Evolutionary conservation across 2,329 filamentous ascomycete genomes (phyloP).

Genomic region (Diplocarpon mali): DNA sequence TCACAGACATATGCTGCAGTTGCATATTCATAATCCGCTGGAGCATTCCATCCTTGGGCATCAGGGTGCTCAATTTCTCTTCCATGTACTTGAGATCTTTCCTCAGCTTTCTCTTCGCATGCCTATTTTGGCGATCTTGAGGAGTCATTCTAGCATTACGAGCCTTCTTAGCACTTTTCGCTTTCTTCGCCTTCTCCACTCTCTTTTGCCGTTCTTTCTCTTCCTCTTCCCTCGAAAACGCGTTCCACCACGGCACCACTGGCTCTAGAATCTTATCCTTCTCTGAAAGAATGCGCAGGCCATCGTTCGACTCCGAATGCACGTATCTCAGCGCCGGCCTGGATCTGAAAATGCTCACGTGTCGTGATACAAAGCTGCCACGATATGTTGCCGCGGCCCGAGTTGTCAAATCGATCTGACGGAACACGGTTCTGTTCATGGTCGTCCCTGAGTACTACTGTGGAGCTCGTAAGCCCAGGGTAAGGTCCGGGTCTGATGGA

Average conservation of each 20-base stretch:
- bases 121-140: too few species aligned
- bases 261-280: neutral
- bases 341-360: neutral
- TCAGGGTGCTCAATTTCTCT: too few species aligned
- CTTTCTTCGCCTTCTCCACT: neutral
- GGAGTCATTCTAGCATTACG: too few species aligned
- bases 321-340: neutral
- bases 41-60: too few species aligned
- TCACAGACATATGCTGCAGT: too few species aligned
- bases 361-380: neutral
- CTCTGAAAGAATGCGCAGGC: neutral
- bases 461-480: too few species aligned
- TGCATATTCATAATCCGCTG: too few species aligned
- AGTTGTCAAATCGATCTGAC: neutral
- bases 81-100: too few species aligned
- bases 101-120: too few species aligned
- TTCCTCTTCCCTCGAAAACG: neutral
- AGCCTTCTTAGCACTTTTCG: too few species aligned
- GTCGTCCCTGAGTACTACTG: neutral
- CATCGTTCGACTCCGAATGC: neutral
- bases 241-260: neutral
- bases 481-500: too few species aligned
- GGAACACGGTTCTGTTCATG: neutral
- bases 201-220: too few species aligned
- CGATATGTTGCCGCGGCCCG: neutral